These are phyloP conservation scores for Microcyclosporella mali DNA, from an alignment of 2,329 filamentous ascomycete species.

Conservation along the genomic window DNA sequence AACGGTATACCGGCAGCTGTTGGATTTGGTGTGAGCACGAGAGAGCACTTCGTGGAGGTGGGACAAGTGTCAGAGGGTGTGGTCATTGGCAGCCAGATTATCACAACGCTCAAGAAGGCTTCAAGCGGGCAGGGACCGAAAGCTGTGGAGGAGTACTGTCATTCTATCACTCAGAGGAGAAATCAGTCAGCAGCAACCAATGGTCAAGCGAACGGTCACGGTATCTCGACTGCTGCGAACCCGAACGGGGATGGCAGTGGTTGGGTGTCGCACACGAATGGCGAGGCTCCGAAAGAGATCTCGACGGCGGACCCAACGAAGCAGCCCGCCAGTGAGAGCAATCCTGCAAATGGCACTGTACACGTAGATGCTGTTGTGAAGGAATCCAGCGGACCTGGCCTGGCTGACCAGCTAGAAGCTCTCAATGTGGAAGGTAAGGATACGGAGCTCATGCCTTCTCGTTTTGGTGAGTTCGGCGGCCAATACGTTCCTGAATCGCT, in stretches of 20 bases:
- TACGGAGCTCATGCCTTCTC: constrained; percentile 61
- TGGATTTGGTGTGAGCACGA: constrained; percentile 92
- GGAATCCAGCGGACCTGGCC: constrained; percentile 54
- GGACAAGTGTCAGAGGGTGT: constrained; percentile 83
- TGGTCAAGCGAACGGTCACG: constrained; percentile 18
- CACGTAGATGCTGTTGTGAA: constrained; percentile 64
- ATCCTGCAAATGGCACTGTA: constrained; percentile 45
- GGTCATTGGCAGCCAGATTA: constrained; percentile 92
- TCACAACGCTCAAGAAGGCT: constrained; percentile 69
- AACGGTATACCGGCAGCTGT: constrained; percentile 86
- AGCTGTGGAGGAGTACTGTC: constrained; percentile 80
- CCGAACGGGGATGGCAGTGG: constrained; percentile 31
- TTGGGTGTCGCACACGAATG: constrained; percentile 29
- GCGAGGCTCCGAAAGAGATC: constrained; percentile 28
- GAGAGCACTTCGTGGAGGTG: constrained; percentile 85
- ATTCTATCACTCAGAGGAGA: constrained; percentile 52
- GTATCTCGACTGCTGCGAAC: constrained; percentile 31
- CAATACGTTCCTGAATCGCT: constrained; percentile 96
- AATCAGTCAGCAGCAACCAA: constrained; percentile 17
- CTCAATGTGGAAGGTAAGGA: constrained; percentile 58
- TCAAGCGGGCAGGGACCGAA: constrained; percentile 59
- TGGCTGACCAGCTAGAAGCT: constrained; percentile 79
- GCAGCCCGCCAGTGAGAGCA: constrained; percentile 27
- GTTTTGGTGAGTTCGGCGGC: constrained; percentile 93
- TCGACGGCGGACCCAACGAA: constrained; percentile 32